These are phyloP conservation scores for Grigorovia transvaalensis DNA, from an alignment of 805 yeast species.

Conservation along the genomic window DNA sequence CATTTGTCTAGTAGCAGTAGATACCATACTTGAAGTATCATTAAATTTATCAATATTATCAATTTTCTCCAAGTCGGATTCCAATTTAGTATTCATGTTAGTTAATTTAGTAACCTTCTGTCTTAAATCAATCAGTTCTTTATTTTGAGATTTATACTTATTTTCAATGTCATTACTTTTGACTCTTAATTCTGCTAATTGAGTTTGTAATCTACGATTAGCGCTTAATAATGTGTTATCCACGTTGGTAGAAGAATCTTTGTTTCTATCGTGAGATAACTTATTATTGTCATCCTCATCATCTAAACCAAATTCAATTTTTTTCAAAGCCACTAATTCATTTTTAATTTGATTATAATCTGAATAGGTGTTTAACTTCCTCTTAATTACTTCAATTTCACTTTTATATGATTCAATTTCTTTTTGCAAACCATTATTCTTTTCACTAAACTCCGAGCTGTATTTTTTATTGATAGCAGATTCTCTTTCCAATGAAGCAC, in stretches of 20 bases:
- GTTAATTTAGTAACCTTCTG: constrained; percentile 35
- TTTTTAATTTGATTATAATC: constrained; percentile 77
- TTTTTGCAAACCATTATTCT: constrained; percentile 32
- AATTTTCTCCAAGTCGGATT: constrained; percentile 56
- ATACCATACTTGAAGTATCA: constrained; percentile 56
- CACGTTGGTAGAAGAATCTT: constrained; percentile 18
- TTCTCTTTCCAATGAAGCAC: constrained; percentile 25
- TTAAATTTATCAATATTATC: constrained; percentile 35
- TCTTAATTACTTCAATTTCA: constrained; percentile 43
- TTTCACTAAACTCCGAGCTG: constrained; percentile 21
- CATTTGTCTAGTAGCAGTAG: constrained; percentile 40
- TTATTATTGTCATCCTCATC: constrained; percentile 11
- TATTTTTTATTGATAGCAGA: constrained; percentile 11
- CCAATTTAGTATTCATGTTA: constrained; percentile 50
- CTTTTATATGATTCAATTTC: constrained; percentile 39
- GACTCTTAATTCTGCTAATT: constrained; percentile 55
- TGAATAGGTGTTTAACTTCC: constrained; percentile 38
- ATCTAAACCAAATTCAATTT: constrained; percentile 59
- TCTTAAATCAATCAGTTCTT: constrained; percentile 26
- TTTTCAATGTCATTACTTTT: constrained; percentile 39
- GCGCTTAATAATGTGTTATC: constrained; percentile 57
- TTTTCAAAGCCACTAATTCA: constrained; percentile 61
- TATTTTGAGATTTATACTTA: constrained; percentile 34
- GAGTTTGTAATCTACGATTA: constrained; percentile 63
- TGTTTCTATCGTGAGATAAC: constrained; percentile 3